phyloP scores from a whole-genome alignment of 108 stramenopile species.

The Phaeodactylum tricornutum region DNA sequence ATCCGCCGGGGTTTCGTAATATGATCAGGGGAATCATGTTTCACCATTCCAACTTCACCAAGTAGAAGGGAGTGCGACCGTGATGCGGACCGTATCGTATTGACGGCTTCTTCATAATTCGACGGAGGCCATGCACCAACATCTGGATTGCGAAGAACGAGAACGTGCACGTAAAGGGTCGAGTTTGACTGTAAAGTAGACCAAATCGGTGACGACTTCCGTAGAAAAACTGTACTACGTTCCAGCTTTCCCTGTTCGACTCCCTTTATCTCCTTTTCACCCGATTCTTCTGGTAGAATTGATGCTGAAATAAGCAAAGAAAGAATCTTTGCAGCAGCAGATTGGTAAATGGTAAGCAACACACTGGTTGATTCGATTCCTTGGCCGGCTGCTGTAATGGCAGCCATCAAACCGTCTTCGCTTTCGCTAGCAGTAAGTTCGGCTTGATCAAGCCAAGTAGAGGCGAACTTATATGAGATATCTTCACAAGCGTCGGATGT shows the following conservation, averaged over 20 bases:
- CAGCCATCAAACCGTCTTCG: slow-evolving; percentile 60
- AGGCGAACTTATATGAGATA: slow-evolving; percentile 39
- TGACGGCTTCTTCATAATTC: slow-evolving; percentile 8
- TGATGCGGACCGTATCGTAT: slow-evolving; percentile 11
- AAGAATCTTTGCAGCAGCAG: slow-evolving; percentile 10
- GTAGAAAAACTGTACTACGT: slow-evolving; percentile 39
- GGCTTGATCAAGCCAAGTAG: slow-evolving; percentile 52
- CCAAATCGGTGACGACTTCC: slow-evolving; percentile 46
- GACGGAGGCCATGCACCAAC: slow-evolving; percentile 7
- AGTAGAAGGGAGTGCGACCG: slow-evolving; percentile 37
- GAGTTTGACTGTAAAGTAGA: slow-evolving; percentile 48
- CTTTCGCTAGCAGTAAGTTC: slow-evolving; percentile 34
- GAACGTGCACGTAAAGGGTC: slow-evolving; percentile 56
- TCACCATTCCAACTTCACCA: slow-evolving; percentile 62
- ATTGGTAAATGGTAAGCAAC: slow-evolving; percentile 48
- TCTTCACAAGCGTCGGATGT: slow-evolving; percentile 3
- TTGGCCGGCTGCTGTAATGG: slow-evolving; percentile 72
- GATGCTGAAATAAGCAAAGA: slow-evolving; percentile 1
- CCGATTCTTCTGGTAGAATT: background rate
- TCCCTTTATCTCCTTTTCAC: slow-evolving; percentile 17
- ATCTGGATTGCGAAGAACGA: slow-evolving; percentile 27
- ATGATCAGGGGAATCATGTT: slow-evolving; percentile 65
- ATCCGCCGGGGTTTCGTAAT: slow-evolving; percentile 49
- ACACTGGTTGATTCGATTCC: slow-evolving; percentile 77
- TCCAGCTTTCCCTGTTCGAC: slow-evolving; percentile 8